phyloP scores from a whole-genome alignment of 2,329 filamentous ascomycete genomes.

The Ampelomyces quisqualis region DNA sequence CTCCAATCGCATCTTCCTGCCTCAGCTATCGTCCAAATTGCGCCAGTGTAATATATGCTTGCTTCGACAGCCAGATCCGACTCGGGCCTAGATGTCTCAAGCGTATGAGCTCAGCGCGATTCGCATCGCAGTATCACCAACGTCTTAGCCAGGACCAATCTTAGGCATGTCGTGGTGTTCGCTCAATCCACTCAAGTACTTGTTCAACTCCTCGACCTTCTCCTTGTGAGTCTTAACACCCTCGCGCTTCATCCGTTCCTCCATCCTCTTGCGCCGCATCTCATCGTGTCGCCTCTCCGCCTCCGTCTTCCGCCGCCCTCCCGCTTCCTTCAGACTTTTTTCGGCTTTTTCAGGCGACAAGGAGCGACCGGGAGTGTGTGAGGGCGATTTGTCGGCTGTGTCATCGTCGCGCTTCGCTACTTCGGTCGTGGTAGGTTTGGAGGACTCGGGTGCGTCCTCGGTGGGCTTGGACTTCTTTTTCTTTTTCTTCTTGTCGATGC shows the following conservation, averaged over 20 bases:
- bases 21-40: too few relatives aligned
- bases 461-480: slow-evolving; percentile 48
- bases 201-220: slow-evolving; percentile 91
- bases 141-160: slow-evolving; percentile 58
- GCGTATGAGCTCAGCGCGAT: not conserved
- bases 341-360: slow-evolving; percentile 39
- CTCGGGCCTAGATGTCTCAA: not conserved
- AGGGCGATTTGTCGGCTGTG: slow-evolving; percentile 21
- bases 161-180: slow-evolving; percentile 92
- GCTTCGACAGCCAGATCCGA: too few relatives aligned
- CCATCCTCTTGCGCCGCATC: slow-evolving; percentile 73
- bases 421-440: slow-evolving; percentile 12
- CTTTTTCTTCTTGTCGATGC: slow-evolving; percentile 64
- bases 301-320: slow-evolving; percentile 68
- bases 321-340: slow-evolving; percentile 27
- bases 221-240: slow-evolving; percentile 96
- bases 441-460: slow-evolving; percentile 13
- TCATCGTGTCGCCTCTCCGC: slow-evolving; percentile 81
- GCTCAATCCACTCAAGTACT: slow-evolving; percentile 85
- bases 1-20: too few relatives aligned
- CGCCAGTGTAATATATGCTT: too few relatives aligned
- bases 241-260: slow-evolving; percentile 78
- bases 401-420: slow-evolving; percentile 21
- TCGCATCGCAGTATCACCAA: not conserved
- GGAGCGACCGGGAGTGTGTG: slow-evolving; percentile 29